Percentiles rank a stretch among this genome's conserved stretches.
Conservation (phyloP, 1,284 basidiomycete genomes). For the Cystobasidium slooffiae region DNA sequence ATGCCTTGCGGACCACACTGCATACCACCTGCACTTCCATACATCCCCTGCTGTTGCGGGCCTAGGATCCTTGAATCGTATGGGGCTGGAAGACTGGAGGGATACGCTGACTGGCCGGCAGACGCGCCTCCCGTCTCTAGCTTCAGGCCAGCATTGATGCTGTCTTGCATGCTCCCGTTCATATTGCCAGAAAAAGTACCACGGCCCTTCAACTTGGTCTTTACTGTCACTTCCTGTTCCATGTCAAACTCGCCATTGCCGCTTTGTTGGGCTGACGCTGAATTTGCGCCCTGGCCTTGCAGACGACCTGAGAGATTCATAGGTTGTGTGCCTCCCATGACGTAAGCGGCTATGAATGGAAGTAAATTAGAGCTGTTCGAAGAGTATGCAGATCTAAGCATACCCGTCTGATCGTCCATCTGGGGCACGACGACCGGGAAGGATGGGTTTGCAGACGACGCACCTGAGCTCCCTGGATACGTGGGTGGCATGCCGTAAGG, state of each 20-base stretch:
- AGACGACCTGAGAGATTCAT: background rate
- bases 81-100: background rate
- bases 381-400: background rate
- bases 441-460: background rate
- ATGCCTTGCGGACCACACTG: too few relatives aligned
- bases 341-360: constrained; percentile 5
- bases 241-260: constrained; percentile 28
- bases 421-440: background rate
- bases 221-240: constrained; percentile 37
- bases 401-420: constrained; percentile 21
- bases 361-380: background rate
- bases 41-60: background rate
- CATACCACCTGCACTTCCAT: background rate
- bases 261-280: background rate
- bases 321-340: constrained; percentile 12
- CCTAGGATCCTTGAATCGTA: background rate
- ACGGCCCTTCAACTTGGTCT: constrained; percentile 19
- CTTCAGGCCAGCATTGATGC: background rate
- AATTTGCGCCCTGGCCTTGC: background rate
- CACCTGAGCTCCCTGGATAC: background rate
- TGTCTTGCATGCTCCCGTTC: constrained; percentile 21
- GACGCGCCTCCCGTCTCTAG: background rate
- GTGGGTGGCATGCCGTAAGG: background rate
- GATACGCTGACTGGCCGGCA: background rate
- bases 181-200: constrained; percentile 15